phyloP scores from a whole-genome alignment of 768 basidiomycete genomes.

The Nevesoporus exiguus region DNA sequence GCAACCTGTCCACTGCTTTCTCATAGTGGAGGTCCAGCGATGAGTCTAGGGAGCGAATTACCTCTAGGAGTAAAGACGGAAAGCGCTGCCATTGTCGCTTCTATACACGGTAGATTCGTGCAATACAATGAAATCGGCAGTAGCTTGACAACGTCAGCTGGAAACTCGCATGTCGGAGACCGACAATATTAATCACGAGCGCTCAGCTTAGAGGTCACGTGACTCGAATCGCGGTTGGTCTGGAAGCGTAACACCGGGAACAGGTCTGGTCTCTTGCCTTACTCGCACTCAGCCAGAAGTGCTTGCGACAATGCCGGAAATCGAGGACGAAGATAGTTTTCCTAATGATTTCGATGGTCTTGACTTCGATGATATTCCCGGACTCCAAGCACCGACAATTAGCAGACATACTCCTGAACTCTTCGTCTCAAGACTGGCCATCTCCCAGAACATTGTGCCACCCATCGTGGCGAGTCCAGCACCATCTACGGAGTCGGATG shows the following conservation, averaged over 20 bases:
- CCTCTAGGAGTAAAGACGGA: not conserved
- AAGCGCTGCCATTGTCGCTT: not conserved
- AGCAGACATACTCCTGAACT: not conserved
- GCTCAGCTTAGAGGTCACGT: not conserved
- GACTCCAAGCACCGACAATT: slow-evolving; percentile 20
- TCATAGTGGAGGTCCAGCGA: not conserved
- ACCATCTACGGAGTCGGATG: slow-evolving; percentile 2
- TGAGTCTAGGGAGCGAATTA: not conserved
- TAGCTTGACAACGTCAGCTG: no score
- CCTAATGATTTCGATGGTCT: slow-evolving; percentile 53
- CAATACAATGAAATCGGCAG: not conserved
- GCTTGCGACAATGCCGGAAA: slow-evolving; percentile 22
- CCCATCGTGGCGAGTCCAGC: slow-evolving; percentile 11
- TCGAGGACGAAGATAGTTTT: slow-evolving; percentile 46
- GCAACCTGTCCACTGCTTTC: not conserved
- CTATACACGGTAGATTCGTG: no score
- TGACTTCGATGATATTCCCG: slow-evolving; percentile 41
- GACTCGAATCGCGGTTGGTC: not conserved
- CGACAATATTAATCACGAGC: not conserved
- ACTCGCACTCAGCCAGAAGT: not conserved
- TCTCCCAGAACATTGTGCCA: not conserved
- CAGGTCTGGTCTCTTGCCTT: not conserved
- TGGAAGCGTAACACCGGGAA: no score
- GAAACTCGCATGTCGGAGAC: no score
- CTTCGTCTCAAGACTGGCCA: not conserved